A percentile compares a stretch with the other conserved stretches of the same genome.
Conservation (phyloP, 2,329 filamentous ascomycete genomes). For the Monilinia polystroma region DNA sequence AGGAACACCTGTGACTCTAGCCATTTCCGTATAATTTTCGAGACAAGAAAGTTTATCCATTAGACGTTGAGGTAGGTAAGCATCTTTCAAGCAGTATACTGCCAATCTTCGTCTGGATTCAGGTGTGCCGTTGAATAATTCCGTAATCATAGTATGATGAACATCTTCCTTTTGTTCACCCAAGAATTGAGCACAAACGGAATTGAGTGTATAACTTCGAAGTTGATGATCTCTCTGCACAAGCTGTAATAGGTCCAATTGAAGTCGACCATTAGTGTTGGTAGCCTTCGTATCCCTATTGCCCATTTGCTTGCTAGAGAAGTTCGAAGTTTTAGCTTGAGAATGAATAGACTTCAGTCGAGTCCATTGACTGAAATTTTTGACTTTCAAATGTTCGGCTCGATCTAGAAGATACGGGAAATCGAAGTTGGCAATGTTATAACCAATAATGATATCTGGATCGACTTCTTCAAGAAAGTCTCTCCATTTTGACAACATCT, state of each 20-base stretch:
- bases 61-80: constrained; percentile 86
- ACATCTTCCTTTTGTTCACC: constrained; percentile 99
- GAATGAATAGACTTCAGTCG: constrained; percentile 72
- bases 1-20: constrained; percentile 95
- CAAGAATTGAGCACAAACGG: constrained; percentile 89
- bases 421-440: constrained; percentile 99
- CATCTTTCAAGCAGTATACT: constrained; percentile 96
- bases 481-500: constrained; percentile 91
- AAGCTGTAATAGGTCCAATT: constrained; percentile 90
- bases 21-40: constrained; percentile 99
- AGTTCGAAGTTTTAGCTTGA: constrained; percentile 73
- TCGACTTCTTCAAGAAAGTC: constrained; percentile 88
- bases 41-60: constrained; percentile 98
- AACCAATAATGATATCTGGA: constrained; percentile 96
- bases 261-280: constrained; percentile 90
- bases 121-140: constrained; percentile 92
- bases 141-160: constrained; percentile 98
- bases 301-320: constrained; percentile 98
- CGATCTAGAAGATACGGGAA: constrained; percentile 93
- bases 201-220: constrained; percentile 95
- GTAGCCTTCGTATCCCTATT: constrained; percentile 92
- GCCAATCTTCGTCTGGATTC: constrained; percentile 89
- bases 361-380: constrained; percentile 82
- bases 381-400: constrained; percentile 78
- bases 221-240: constrained; percentile 94